phyloP scores from a whole-genome alignment of 225 moss, liverwort and hornwort genomes.

The Neckera pumila region DNA sequence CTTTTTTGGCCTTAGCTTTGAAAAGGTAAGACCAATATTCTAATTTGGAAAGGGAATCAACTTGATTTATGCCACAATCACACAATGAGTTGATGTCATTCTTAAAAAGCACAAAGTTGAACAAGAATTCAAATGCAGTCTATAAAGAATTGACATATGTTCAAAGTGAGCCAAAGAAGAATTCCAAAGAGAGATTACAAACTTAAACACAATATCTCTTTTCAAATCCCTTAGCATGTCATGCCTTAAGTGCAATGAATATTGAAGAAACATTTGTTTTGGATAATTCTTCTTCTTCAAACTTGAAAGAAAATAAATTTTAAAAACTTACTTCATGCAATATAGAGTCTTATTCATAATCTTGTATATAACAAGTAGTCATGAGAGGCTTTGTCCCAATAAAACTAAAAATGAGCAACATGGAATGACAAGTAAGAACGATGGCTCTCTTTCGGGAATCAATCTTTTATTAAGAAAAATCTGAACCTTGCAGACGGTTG shows the following conservation, averaged over 20 bases:
- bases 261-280: neutral
- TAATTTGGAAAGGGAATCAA: rapidly evolving
- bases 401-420: too few relatives aligned
- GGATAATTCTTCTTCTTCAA: neutral
- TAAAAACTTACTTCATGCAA: neutral
- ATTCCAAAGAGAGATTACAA: neutral
- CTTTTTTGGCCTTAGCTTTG: rapidly evolving
- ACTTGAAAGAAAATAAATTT: neutral
- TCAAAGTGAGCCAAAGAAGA: neutral
- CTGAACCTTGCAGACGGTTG: too few relatives aligned
- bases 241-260: neutral
- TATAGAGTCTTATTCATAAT: neutral
- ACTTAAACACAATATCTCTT: neutral
- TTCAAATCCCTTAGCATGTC: neutral
- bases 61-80: too few relatives aligned
- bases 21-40: neutral
- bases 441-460: too few relatives aligned
- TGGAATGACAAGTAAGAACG: too few relatives aligned
- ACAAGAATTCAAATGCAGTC: neutral
- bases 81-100: neutral
- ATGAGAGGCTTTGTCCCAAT: too few relatives aligned
- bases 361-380: neutral
- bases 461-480: too few relatives aligned
- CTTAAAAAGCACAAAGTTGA: rapidly evolving
- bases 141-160: neutral